A percentile compares a stretch with the other conserved stretches of the same genome.
phyloP scores from a whole-genome alignment of 2,329 filamentous ascomycete genomes.

The Lachnellula occidentalis region DNA sequence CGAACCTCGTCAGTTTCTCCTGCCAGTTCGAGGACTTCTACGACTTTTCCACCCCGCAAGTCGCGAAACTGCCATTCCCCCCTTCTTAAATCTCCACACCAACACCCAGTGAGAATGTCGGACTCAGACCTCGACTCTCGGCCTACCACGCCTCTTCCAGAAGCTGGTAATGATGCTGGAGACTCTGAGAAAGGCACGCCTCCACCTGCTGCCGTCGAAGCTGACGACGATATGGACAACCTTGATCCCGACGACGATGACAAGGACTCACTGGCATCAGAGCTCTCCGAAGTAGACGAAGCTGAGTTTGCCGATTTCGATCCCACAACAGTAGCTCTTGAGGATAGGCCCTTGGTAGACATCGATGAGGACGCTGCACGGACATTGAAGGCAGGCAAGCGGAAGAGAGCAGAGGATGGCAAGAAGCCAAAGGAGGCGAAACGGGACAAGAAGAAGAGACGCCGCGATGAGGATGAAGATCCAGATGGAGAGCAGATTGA shows the following conservation, averaged over 20 bases:
- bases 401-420: conserved; percentile 57
- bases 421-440: conserved; percentile 64
- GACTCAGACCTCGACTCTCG: conserved; percentile 22
- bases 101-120: conserved; percentile 21
- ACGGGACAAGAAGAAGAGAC: conserved; percentile 66
- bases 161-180: conserved; percentile 16
- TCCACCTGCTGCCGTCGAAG: conserved; percentile 19
- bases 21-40: too few relatives aligned
- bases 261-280: conserved; percentile 36
- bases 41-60: too few relatives aligned
- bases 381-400: conserved; percentile 59
- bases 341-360: conserved; percentile 54
- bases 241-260: conserved; percentile 19
- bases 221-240: conserved; percentile 29
- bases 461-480: conserved; percentile 40
- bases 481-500: conserved; percentile 47
- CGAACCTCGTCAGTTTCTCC: neutral
- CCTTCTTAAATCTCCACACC: neutral
- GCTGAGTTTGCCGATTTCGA: conserved; percentile 67
- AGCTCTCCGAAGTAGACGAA: conserved; percentile 65
- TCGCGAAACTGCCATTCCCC: too few relatives aligned
- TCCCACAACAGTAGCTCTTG: conserved; percentile 55
- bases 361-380: conserved; percentile 62
- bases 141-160: conserved; percentile 19
- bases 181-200: conserved; percentile 22